Evolutionary conservation across 2,329 filamentous ascomycete species (phyloP), one percentile per base, ranked within the genome.

Genomic region (Fusarium lateritium): DNA sequence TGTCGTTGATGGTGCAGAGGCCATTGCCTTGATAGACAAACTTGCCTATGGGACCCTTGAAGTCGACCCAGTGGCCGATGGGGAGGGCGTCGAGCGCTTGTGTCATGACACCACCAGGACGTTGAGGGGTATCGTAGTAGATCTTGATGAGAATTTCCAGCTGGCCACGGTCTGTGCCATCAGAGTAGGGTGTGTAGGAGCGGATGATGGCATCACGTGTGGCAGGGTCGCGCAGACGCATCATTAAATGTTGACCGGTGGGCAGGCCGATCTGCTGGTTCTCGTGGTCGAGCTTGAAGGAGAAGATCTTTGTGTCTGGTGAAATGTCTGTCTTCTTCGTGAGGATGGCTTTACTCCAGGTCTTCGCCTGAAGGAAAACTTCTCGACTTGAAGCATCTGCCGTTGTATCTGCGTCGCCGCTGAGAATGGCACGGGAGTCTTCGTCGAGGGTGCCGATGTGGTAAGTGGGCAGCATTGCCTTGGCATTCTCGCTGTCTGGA

Each of bases 31-130:
- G 82, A 73, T 97, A 97, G 73, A 92, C 88, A 68, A 97, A 95
- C 72, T 93, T 93, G 9, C 94, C 94, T 6, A 94, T 90, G 0
- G 94, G 94, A 0, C 94, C 94, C 80, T 96, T 97, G 83, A 97
- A 91, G 51, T 97, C 93, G 55, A 96, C 89, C 44, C 84, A 84
- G 66, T 93, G 88, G 11, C 92, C 93, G 0, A 93, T 69, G 0
- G 91, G 89, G 2, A 97, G 83, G 13, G 86, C 78, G 65, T 97
- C 92, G 2, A 98, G 84, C 0, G 92, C 92, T 77, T 88, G 88
- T 2, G 92, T 95, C 94, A 97, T 97, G 73, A 88, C 90, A 1
- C 94, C 94, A 11, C 93, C 93, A 26, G 84, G 83, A 4, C 78
- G 79, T 6, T 82, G 83, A 3, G 83, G 78, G 0, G 83, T 87